phyloP scores from a whole-genome alignment of 495 filamentous ascomycete species.

The Bombardia bombarda region DNA sequence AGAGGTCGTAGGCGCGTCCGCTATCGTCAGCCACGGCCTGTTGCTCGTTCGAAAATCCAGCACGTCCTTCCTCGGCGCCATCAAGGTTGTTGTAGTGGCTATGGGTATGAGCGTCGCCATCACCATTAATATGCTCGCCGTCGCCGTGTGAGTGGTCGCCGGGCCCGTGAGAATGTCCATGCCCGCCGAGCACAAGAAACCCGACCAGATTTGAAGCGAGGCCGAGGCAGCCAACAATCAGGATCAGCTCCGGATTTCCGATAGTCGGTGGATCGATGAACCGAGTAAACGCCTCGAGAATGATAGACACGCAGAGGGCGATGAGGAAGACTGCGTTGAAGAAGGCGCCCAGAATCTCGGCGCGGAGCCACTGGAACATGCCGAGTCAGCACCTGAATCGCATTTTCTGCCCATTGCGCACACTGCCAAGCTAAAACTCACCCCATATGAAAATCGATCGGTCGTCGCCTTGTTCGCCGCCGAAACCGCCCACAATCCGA shows the following conservation, averaged over 20 bases:
- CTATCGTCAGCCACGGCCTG: slow-evolving; percentile 21
- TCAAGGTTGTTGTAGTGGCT: slow-evolving; percentile 19
- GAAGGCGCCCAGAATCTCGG: slow-evolving; percentile 92
- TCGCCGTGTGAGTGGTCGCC: slow-evolving; percentile 40
- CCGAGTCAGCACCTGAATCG: slow-evolving; percentile 1
- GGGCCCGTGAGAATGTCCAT: slow-evolving; percentile 74
- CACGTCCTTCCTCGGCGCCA: slow-evolving; percentile 23
- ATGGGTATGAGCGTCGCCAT: slow-evolving; percentile 42
- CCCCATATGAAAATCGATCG: slow-evolving; percentile 88
- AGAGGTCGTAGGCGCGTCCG: slow-evolving; percentile 31
- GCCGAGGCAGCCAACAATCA: slow-evolving; percentile 79
- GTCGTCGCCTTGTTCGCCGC: slow-evolving; percentile 73
- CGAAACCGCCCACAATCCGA: slow-evolving; percentile 92
- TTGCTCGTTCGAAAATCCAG: slow-evolving; percentile 7
- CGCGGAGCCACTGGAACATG: slow-evolving; percentile 70
- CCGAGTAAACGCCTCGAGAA: slow-evolving; percentile 85
- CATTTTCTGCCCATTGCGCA: neutral
- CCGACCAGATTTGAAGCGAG: slow-evolving; percentile 88
- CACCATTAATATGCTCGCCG: slow-evolving; percentile 53
- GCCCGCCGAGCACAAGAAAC: slow-evolving; percentile 83
- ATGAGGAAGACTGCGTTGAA: slow-evolving; percentile 97
- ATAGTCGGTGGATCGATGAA: slow-evolving; percentile 85
- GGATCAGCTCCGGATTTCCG: slow-evolving; percentile 70
- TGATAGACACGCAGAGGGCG: slow-evolving; percentile 89
- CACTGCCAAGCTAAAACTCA: slow-evolving; percentile 34